Evolutionary conservation across 192 early-diverging fungal species (phyloP).

Genomic region (Irineochytrium annulatum): DNA sequence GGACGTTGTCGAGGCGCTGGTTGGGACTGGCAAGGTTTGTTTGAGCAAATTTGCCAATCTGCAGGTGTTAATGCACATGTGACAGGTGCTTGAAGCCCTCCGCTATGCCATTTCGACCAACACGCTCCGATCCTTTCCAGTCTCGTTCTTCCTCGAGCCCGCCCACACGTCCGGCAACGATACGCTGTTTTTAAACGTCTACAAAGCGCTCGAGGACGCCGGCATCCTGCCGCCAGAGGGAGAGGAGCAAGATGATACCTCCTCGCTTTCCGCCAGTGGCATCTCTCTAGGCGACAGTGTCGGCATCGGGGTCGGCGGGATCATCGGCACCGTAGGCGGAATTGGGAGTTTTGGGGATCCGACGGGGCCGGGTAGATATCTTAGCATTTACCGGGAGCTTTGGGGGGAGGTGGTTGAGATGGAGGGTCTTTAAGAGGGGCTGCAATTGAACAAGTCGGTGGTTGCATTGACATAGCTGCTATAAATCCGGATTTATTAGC

Average conservation of each 20-base stretch:
- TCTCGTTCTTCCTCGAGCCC: constrained; percentile 33
- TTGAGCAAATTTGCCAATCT: background rate
- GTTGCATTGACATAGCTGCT: no score
- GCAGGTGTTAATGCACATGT: background rate
- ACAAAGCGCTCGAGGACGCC: constrained; percentile 35
- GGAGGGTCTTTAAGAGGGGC: constrained; percentile 37
- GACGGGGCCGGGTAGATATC: no score
- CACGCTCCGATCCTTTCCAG: constrained; percentile 1
- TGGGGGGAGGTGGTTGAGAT: constrained; percentile 45
- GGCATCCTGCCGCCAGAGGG: constrained; percentile 26
- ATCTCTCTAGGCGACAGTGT: constrained; percentile 2
- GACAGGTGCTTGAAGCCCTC: constrained; percentile 38
- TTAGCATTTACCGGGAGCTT: constrained; percentile 40
- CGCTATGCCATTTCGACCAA: constrained; percentile 19
- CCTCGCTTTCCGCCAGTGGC: no score
- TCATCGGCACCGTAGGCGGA: constrained; percentile 2
- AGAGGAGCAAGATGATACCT: no score
- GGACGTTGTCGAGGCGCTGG: constrained; percentile 25
- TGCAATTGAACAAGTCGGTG: no score
- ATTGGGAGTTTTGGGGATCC: no score
- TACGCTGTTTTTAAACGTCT: constrained; percentile 47
- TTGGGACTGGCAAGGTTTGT: constrained; percentile 22
- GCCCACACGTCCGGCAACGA: constrained; percentile 26
- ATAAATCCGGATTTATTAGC: no score
- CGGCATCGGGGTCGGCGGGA: constrained; percentile 4